Base-by-base conservation (phyloP, 306 rosid genomes). In the Gillenia trifoliata region DNA sequence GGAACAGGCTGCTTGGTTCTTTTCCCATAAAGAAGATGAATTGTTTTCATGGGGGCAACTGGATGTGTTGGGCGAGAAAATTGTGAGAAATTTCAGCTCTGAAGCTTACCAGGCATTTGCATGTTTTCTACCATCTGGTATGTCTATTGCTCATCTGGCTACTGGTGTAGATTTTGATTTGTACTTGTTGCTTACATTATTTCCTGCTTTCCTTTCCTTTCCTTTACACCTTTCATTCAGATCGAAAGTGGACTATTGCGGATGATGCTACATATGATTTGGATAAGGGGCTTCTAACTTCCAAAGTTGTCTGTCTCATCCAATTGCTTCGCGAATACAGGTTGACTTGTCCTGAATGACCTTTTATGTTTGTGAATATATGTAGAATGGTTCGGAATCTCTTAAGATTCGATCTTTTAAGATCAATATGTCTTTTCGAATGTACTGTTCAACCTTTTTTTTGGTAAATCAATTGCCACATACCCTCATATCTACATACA, bases 251-350 rank as follows among this genome's bases (percentile, higher is more conserved):
- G 87, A 80, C 79, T 49, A 74, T 91, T 74, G 83, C 83, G 57
- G 85, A 71, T 75, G 80, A 88, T 68, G n/a, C 78, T 38, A 30
- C 70, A 36, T 71, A 65, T 4, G 76, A 79, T 75, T 55, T 74
- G 81, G 83, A 82, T 1, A 66, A 3, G 66, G 97, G 94, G 34
- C 75, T 87, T 47, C 26, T 91, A 20, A 85, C 94, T 59, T 54
- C 87, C 13, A 93, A 88, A 88, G 97, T 91, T 78, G 68, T 54
- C 31, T 88, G 92, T 78, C 97, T 93, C 71, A 47, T 87, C 66
- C 86, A 88, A 55, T 75, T 84, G 72, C 92, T 93, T 66, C 88
- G 88, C 45, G 88, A 91, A 70, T 91, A 91, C 91, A 91, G 97
- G 98, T 93, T 65, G 31, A 78, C 23, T 30, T 75, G 22, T 13